Evolutionary conservation across 305 asterid species (phyloP), one percentile per base, ranked within the genome.

Genomic region (Solanum hybrid): DNA sequence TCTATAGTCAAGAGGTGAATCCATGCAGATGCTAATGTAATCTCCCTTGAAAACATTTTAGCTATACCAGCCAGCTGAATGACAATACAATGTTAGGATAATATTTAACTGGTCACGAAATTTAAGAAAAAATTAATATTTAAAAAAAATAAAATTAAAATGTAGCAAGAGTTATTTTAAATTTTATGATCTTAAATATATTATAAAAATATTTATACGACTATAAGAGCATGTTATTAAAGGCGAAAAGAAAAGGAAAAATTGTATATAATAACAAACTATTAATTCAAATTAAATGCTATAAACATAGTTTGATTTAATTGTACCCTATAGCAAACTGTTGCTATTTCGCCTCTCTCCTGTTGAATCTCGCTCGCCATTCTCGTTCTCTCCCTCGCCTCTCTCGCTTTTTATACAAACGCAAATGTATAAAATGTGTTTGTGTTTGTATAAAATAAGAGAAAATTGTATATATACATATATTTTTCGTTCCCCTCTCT

Each of bases 11-110:
- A 91, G 91, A 96, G 92, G 93, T 97, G 99, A 92, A 97, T 95
- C 98, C 99, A 97, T 29, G 98, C 99, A 86, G 99, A 97, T 91
- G 99, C 97, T 89, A 97, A 45, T 5, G 99, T 95, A 93, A 95
- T 95, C 92, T 95, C 98, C 90, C 87, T 93, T 12, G 98, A 94
- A 91, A 97, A 96, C 98, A 97, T 93, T 94, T 95, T 95, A 34
- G 96, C 94, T 91, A 97, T 95, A 76, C 98, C 96, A 32, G 95
- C 88, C 85, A 96, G 90, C 99, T 97, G 96, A 78, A 91, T 79
- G 12, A 79, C 12, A 37, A 6, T 10, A 79, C 45, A 20, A 37
- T 79, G 6, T 76, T 10, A 76, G 24, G 12, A 72, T 3, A 76
- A 13, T 75, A 12, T 75, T 12, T 13, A 3, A 6, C 5, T 73